These are phyloP conservation scores for Aspergillus spinulosporus DNA, from an alignment of 2,329 filamentous ascomycete species.

Conservation along the genomic window DNA sequence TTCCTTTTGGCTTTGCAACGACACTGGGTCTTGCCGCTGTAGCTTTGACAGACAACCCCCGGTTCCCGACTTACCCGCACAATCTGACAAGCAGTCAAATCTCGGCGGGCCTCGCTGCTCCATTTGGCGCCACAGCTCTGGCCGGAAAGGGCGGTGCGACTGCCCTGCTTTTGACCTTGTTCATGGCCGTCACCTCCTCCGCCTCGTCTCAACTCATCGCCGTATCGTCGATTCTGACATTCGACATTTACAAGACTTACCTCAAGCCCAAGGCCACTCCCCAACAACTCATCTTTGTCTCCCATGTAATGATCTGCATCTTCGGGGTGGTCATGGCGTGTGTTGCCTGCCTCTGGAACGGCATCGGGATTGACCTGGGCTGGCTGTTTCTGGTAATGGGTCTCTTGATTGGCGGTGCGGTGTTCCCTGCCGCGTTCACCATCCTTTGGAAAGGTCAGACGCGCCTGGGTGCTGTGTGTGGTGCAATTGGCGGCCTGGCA, in stretches of 20 bases:
- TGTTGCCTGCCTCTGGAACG: slow-evolving; percentile 37
- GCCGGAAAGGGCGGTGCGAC: slow-evolving; percentile 40
- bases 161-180: slow-evolving; percentile 36
- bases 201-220: slow-evolving; percentile 54
- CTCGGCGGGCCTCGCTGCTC: slow-evolving; percentile 37
- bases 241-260: slow-evolving; percentile 55
- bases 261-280: slow-evolving; percentile 48
- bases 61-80: slow-evolving; percentile 55
- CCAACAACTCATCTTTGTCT: slow-evolving; percentile 51
- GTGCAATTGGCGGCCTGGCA: not conserved
- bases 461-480: not conserved
- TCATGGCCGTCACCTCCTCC: slow-evolving; percentile 48
- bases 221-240: slow-evolving; percentile 54
- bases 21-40: slow-evolving; percentile 50
- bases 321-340: slow-evolving; percentile 51
- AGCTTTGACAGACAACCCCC: slow-evolving; percentile 46
- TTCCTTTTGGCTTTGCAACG: slow-evolving; percentile 54
- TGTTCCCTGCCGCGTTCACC: slow-evolving; percentile 27
- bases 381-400: slow-evolving; percentile 46
- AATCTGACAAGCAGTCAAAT: slow-evolving; percentile 30
- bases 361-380: slow-evolving; percentile 38
- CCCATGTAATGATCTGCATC: slow-evolving; percentile 51
- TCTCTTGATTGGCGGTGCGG: slow-evolving; percentile 43
- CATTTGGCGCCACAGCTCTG: slow-evolving; percentile 37
- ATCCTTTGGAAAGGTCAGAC: not conserved